phyloP scores from a whole-genome alignment of 306 rosid species.

The Castanea mollissima region DNA sequence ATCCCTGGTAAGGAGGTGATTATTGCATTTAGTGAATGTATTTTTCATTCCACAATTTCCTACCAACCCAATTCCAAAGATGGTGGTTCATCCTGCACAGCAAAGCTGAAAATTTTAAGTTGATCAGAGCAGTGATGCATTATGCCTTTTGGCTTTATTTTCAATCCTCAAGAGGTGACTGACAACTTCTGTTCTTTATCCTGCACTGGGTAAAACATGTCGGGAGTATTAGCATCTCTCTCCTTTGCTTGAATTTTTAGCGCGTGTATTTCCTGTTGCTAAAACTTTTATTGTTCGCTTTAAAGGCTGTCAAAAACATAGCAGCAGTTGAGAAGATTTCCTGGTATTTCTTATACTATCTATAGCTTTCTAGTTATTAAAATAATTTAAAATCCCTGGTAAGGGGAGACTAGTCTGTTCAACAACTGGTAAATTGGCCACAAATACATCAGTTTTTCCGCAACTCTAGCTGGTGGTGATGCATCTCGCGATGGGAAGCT shows the following conservation, averaged over 20 bases:
- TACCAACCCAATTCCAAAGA: conserved; percentile 47
- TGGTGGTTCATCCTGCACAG: conserved; percentile 55
- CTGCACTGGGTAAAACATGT: conserved; percentile 85
- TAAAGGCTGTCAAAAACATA: conserved; percentile 59
- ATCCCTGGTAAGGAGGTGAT: conserved; percentile 72
- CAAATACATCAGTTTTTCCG: conserved; percentile 79
- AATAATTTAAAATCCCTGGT: conserved; percentile 76
- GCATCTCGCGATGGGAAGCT: conserved; percentile 91
- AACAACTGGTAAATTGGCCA: conserved; percentile 86
- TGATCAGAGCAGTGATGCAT: conserved; percentile 62
- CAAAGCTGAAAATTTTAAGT: conserved; percentile 52
- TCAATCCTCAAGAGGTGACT: conserved; percentile 81
- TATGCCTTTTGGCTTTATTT: conserved; percentile 60
- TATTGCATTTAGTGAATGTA: conserved; percentile 36
- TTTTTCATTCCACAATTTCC: conserved; percentile 28
- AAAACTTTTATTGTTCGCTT: conserved; percentile 61
- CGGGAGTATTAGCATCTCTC: conserved; percentile 75
- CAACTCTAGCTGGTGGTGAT: conserved; percentile 99
- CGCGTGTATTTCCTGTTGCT: conserved; percentile 63
- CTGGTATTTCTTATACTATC: conserved; percentile 67
- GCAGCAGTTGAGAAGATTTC: conserved; percentile 67
- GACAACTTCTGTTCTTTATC: conserved; percentile 66
- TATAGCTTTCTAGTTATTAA: conserved; percentile 44
- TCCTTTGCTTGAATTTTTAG: conserved; percentile 51
- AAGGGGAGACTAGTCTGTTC: conserved; percentile 83